A percentile compares a stretch with the other conserved stretches of the same genome.
These are phyloP conservation scores for Kickxella alabastrina DNA, from an alignment of 192 early-diverging fungal species.

Conservation along the genomic window DNA sequence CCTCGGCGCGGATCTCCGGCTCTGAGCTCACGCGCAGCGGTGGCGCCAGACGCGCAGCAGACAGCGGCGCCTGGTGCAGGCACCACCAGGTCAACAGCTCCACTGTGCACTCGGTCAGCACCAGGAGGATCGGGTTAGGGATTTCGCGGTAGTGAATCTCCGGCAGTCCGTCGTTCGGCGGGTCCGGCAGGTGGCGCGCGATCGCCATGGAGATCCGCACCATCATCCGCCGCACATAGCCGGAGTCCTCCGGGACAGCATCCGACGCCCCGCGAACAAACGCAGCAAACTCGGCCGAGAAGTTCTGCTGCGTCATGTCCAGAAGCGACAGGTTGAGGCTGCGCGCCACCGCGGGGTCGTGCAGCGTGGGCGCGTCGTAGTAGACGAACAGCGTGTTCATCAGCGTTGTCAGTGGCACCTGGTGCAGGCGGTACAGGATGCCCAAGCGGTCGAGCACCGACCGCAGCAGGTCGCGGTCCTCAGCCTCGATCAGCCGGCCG, in stretches of 20 bases:
- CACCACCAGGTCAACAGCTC: conserved; percentile 55
- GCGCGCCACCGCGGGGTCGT: conserved; percentile 54
- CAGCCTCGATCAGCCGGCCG: conserved; percentile 64
- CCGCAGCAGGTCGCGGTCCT: conserved; percentile 55
- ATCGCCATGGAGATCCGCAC: conserved; percentile 28
- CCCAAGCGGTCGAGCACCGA: conserved; percentile 61
- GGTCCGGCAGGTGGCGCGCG: conserved; percentile 27
- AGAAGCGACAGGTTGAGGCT: conserved; percentile 56
- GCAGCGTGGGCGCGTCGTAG: conserved; percentile 59
- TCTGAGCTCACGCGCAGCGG: conserved; percentile 12
- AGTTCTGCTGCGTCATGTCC: conserved; percentile 54
- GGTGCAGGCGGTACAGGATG: conserved; percentile 60
- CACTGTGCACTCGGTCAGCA: conserved; percentile 36
- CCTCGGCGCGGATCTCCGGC: conserved; percentile 37
- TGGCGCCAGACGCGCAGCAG: conserved; percentile 13
- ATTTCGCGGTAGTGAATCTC: conserved; percentile 51
- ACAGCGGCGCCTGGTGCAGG: conserved; percentile 22
- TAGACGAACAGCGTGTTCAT: conserved; percentile 66
- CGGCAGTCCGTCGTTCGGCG: conserved; percentile 27
- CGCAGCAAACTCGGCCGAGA: conserved; percentile 46
- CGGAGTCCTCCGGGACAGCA: conserved; percentile 16
- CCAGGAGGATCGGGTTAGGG: conserved; percentile 44
- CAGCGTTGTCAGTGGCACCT: conserved; percentile 64
- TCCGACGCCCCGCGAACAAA: conserved; percentile 28
- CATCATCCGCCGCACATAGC: conserved; percentile 41